phyloP scores from a whole-genome alignment of 2,329 filamentous ascomycete genomes.

The Verticillium longisporum region DNA sequence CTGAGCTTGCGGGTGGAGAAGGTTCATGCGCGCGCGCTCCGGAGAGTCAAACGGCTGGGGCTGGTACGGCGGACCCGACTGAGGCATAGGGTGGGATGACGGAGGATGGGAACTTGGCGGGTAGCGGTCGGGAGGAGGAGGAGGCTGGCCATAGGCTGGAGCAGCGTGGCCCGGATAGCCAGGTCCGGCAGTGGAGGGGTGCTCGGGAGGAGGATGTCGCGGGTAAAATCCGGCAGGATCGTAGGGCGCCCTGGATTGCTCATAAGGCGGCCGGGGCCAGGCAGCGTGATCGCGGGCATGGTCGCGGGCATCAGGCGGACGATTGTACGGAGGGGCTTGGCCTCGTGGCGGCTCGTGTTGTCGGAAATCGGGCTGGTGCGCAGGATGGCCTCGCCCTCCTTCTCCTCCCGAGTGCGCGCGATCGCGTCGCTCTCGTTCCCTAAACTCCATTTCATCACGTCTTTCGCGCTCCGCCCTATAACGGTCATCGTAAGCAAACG shows the following conservation, averaged over 20 bases:
- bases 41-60: slow-evolving; percentile 22
- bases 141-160: slow-evolving; percentile 22
- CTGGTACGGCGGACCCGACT: neutral
- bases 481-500: slow-evolving; percentile 44
- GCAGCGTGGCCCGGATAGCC: slow-evolving; percentile 28
- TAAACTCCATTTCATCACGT: slow-evolving; percentile 34
- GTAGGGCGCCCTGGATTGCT: slow-evolving; percentile 33
- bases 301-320: slow-evolving; percentile 26
- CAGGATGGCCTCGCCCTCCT: slow-evolving; percentile 33
- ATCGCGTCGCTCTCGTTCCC: slow-evolving; percentile 35
- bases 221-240: slow-evolving; percentile 34
- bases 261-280: slow-evolving; percentile 28
- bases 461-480: slow-evolving; percentile 43
- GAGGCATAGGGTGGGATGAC: slow-evolving; percentile 13
- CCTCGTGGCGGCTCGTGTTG: slow-evolving; percentile 26
- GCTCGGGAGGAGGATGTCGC: slow-evolving; percentile 37
- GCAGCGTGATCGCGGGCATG: slow-evolving; percentile 14
- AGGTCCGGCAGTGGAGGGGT: slow-evolving; percentile 34
- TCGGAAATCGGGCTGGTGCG: slow-evolving; percentile 38
- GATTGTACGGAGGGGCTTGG: slow-evolving; percentile 33
- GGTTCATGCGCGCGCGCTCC: slow-evolving; percentile 17
- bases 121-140: slow-evolving; percentile 16
- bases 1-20: slow-evolving; percentile 22
- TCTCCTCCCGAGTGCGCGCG: slow-evolving; percentile 44
- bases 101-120: slow-evolving; percentile 16